Base-by-base conservation (phyloP, 2,329 filamentous ascomycete genomes). In the Calonectria montana region DNA sequence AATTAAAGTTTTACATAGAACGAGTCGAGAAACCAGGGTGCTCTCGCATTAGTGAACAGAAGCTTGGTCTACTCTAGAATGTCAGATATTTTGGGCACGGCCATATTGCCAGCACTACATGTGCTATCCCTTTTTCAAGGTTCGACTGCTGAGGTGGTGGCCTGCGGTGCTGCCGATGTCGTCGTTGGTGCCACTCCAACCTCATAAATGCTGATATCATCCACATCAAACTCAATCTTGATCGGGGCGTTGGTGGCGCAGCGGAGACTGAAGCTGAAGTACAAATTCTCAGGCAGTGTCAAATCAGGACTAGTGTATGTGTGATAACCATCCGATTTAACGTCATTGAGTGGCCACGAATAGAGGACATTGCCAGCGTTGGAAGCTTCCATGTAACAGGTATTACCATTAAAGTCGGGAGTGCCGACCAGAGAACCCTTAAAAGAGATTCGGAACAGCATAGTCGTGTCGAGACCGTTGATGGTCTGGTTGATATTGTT, bases 401-500 rank as follows among this genome's bases (percentile, higher is more conserved):
- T 35, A 12, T 65, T 61, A 13, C 1, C 35, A 9, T 23, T 45
- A 8, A 72, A 27, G 13, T 21, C 18, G 3, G 62, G 53, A 7
- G 31, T 39, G 31, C 27, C 21, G 37, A 72, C 15, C 16, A 72
- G 29, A 23, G 53, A 43, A 12, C 41, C 65, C 1, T 37, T 55
- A 50, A 72, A 72, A 3, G 50, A 55, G 0, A 72, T 43, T 29
- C 61, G 61, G 45, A 39, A 69, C 5, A 72, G 53, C 10, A 10
- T 23, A 4, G 31, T n/a, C 4, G 35, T 65, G 25, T 69, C 61
- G 37, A 72, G 65, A 6, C 41, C 70, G 35, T 61, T 65, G 43
- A 73, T 39, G 25, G 72, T 72, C 27, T 71, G 72, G 43, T 72
- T 73, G 1, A 72, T 31, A 0, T 67, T 29, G 21, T 72, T 69